Evolutionary conservation across 805 yeast species (phyloP).

Genomic region (Ogataea chonburiensis): DNA sequence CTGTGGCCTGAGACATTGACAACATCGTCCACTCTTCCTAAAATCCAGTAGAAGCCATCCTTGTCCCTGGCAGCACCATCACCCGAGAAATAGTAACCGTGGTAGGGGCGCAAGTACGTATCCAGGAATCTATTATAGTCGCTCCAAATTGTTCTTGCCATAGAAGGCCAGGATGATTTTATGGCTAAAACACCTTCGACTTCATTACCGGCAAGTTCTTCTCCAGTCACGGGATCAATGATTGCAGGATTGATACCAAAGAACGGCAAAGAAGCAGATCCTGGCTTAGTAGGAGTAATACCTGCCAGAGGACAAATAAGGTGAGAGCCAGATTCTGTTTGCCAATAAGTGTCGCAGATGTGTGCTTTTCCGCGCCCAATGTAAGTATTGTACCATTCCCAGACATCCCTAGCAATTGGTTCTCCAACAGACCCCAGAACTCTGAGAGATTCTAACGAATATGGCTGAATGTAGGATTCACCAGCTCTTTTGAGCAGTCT

Average conservation of each 20-base stretch:
- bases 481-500: conserved; percentile 77
- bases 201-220: conserved; percentile 63
- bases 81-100: conserved; percentile 81
- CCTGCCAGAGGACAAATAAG: conserved; percentile 75
- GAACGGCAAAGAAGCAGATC: conserved; percentile 81
- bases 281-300: conserved; percentile 79
- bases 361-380: conserved; percentile 71
- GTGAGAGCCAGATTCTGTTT: conserved; percentile 84
- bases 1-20: conserved; percentile 87
- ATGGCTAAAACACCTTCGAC: conserved; percentile 81
- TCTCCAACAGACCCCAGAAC: conserved; percentile 83
- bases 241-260: conserved; percentile 76
- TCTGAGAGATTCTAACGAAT: conserved; percentile 63
- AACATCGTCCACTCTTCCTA: conserved; percentile 87
- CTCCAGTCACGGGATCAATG: conserved; percentile 72
- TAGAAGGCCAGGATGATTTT: conserved; percentile 77
- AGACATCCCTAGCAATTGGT: conserved; percentile 80
- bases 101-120: conserved; percentile 80
- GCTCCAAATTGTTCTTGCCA: conserved; percentile 79
- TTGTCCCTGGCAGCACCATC: conserved; percentile 87
- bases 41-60: conserved; percentile 82
- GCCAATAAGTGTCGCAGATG: conserved; percentile 85
- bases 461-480: conserved; percentile 55
- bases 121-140: conserved; percentile 74
- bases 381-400: conserved; percentile 81